Base-by-base conservation (phyloP, 179 eudicot species). In the Heliamphora pulchella region DNA sequence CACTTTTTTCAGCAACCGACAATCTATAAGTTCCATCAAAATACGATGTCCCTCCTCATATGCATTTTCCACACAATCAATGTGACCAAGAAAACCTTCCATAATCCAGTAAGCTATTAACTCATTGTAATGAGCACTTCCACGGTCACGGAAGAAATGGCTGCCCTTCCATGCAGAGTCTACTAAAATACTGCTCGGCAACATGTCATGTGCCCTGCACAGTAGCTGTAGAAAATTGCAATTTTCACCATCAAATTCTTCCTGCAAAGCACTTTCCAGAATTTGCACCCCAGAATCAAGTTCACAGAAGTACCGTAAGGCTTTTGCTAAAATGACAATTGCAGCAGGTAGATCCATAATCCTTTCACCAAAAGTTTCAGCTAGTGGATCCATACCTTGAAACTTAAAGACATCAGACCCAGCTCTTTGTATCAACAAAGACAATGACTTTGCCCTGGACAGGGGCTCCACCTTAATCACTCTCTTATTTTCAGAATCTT, bases 81-180 rank as follows among this genome's bases (percentile, higher is more conserved):
- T 11, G 5, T 50, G 59, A 17, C 87, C 84, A 17, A 89, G 80
- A 62, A 43, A 87, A 15, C 88, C 91, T 82, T 89, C 89, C 70
- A 88, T n/a, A n/a, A 86, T 86, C 89, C 86, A 88, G 77, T 83
- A 82, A 54, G 86, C 79, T 80, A 86, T 88, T 71, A 88, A 58
- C 74, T 86, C 87, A 15, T 79, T 88, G 78, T 82, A 83, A 15
- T 86, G 84, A 13, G 83, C 62, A 20, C 80, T 44, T 20, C 76
- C 75, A 63, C 63, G 74, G 11, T 73, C 67, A 5, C 47, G 80
- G 71, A 71, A 77, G 69, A 77, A 76, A 51, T 79, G 67, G 15
- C 41, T 72, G 20, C 64, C 77, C 7, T 31, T 10, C 79, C 84
- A 75, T 17, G 57, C 54, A 58, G 68, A 79, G 59, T 82, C 85